Base-by-base conservation (phyloP, 2,329 filamentous ascomycete species). In the Arthrobotrys musiformis region DNA sequence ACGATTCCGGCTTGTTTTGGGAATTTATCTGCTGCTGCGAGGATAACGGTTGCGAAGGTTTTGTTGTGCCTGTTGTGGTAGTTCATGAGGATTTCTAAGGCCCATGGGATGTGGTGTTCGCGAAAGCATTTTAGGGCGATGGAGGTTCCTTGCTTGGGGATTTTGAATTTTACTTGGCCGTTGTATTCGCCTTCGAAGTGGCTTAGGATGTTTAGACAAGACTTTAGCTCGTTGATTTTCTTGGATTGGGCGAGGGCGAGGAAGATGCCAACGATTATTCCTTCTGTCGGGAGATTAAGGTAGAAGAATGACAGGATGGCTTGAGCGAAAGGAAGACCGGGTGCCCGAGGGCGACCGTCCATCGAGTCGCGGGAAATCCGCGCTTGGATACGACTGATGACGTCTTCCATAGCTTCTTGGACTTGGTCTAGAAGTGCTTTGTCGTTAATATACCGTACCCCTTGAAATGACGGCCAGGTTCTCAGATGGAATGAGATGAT, bases 221-320 rank as follows among this genome's bases (percentile, higher is more conserved):
- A 70, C 15, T 60, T 68, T 5, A 77, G 5, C 15, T 63, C 37
- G 0, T 60, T 13, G 7, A 15, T 28, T 54, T 37, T 35, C 17
- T 52, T 42, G 3, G 60, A 24, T 17, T 35, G 15, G 19, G 19
- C 24, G 8, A 77, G 58, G 15, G 60, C 33, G 19, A 30, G 66
- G 4, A 77, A 30, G n/a, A 70, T n/a, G 5, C 70, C 66, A 13
- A 50, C 19, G 5, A 37, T 33, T n/a, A 77, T 52, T 0, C 13
- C 48, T 35, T 67, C 54, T 1, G 46, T 19, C 2, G 73, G 73
- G 28, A 77, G 19, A n/a, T 62, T 48, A 26, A 64, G 66, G 26
- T 70, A 67, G n/a, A 70, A 70, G 13, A 77, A 15, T 5, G 73
- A 77, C 1, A 70, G 42, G 17, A 77, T 62, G 7, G 73, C 73